Evolutionary conservation across 2,329 filamentous ascomycete genomes (phyloP), one percentile per base, ranked within the genome.

Genomic region (Hysterium pulicare): DNA sequence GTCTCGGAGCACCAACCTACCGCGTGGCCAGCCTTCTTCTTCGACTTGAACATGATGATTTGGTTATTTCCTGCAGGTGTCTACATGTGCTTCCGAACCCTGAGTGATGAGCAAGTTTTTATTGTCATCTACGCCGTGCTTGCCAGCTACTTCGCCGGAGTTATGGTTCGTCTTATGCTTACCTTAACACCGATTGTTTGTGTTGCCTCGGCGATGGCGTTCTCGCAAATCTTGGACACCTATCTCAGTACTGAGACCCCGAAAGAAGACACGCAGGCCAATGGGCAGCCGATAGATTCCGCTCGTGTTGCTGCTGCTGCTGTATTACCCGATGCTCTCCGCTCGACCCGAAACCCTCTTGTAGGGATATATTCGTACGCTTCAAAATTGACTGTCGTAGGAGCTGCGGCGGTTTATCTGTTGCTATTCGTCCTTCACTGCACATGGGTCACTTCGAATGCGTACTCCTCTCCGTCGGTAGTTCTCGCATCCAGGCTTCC

Each of bases 131-230:
- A 98, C 66, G 83, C 90, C n/a, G 82, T 98, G 34, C 85, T 97
- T 51, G 88, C 89, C 53, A 96, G 89, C 71, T 98, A 98, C 76
- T 98, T 98, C 61, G 89, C 94, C 19, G 93, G 93, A 66, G 94
- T 98, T 71, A 98, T 98, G 93, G 93, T 98, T 48, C 90, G 93
- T 72, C 76, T 98, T 59, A 98, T 98, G 93, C 81, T 98, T 49
- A 98, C 93, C 0, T 74, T 98, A 55, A 98, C 93, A 1, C 93
- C 93, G 1, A 85, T 98, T 53, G 93, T 98, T 38, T 98, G 93
- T 68, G 89, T 96, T 53, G 86, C 93, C 32, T 89, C 91, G 41
- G 93, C 91, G 33, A 82, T 98, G 59, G 88, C 89, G 13, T 74
- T 90, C 32, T 97, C 93, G 15, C 82, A 86, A 54, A 85, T 98